These are phyloP conservation scores for Datura wrightii DNA, from an alignment of 257 asterid genomes.

Conservation along the genomic window DNA sequence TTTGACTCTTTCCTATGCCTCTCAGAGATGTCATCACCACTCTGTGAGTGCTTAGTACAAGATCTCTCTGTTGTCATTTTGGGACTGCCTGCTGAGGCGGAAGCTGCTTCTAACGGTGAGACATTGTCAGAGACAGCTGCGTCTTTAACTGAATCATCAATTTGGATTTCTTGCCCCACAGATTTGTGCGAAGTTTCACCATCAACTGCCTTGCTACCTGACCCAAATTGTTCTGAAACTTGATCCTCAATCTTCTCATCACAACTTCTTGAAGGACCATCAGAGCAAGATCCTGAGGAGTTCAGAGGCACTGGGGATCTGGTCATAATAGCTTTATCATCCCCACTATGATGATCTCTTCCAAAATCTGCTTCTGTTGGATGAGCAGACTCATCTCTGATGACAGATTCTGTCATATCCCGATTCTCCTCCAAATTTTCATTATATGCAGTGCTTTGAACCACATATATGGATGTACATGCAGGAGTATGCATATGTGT, in stretches of 20 bases:
- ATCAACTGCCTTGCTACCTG: conserved; percentile 35
- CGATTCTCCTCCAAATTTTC: conserved; percentile 43
- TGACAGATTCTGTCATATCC: conserved; percentile 31
- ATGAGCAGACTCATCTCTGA: conserved; percentile 37
- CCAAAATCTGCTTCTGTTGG: conserved; percentile 40
- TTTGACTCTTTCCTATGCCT: conserved; percentile 37
- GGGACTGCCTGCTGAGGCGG: conserved; percentile 38
- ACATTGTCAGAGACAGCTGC: conserved; percentile 35
- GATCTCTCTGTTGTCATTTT: conserved; percentile 33
- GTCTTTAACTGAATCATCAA: conserved; percentile 39
- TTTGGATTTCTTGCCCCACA: conserved; percentile 41
- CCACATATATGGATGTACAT: conserved; percentile 35
- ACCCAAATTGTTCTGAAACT: conserved; percentile 31
- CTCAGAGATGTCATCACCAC: conserved; percentile 27
- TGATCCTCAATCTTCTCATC: conserved; percentile 41
- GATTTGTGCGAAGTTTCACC: conserved; percentile 35
- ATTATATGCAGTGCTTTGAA: conserved; percentile 33
- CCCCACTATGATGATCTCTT: conserved; percentile 27
- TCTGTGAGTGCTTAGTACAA: conserved; percentile 31
- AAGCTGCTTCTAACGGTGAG: conserved; percentile 34
- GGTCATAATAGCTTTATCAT: conserved; percentile 39
- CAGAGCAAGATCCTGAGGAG: conserved; percentile 41
- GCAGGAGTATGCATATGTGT: conserved; percentile 38
- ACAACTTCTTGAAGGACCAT: conserved; percentile 29
- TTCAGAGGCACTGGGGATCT: conserved; percentile 38